Percentiles rank a stretch among this genome's conserved stretches.
These are phyloP conservation scores for Platanthera guangdongensis DNA, from an alignment of 106 monocot genomes.

Conservation along the genomic window DNA sequence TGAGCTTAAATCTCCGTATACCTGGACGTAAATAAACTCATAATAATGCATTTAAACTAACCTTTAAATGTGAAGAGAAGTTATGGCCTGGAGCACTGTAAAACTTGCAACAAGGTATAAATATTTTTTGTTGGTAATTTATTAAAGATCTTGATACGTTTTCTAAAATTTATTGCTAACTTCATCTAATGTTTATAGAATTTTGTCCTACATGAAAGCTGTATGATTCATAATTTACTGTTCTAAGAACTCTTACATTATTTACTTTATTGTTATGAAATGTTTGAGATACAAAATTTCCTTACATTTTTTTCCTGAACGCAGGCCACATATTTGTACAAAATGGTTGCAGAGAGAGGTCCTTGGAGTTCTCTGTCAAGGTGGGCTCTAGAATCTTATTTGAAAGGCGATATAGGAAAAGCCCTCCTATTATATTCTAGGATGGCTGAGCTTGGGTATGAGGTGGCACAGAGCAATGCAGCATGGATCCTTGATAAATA, in stretches of 20 bases:
- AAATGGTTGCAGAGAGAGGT: constrained; percentile 81
- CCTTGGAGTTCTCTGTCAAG: constrained; percentile 90
- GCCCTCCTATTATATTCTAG: constrained; percentile 76
- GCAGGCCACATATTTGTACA: constrained; percentile 73
- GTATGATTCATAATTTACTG: not conserved
- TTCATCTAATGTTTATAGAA: not conserved
- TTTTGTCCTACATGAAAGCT: not conserved
- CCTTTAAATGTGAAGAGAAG: too few relatives aligned
- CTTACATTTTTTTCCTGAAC: not conserved
- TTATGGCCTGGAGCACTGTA: too few relatives aligned
- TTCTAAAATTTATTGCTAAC: not conserved
- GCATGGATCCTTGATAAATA: constrained; percentile 96
- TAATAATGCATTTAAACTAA: too few relatives aligned
- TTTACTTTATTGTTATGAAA: not conserved
- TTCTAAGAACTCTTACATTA: not conserved
- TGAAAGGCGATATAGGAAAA: constrained; percentile 84
- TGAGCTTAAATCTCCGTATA: too few relatives aligned
- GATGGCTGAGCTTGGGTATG: constrained; percentile 92
- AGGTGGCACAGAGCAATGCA: constrained; percentile 97
- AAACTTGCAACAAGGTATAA: not conserved
- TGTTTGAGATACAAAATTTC: not conserved
- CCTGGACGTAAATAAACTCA: too few relatives aligned
- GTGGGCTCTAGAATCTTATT: constrained; percentile 82
- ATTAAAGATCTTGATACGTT: not conserved
- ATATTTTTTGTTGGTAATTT: not conserved